These are phyloP conservation scores for Didymella segeticola DNA, from an alignment of 2,329 filamentous ascomycete genomes.

Conservation along the genomic window DNA sequence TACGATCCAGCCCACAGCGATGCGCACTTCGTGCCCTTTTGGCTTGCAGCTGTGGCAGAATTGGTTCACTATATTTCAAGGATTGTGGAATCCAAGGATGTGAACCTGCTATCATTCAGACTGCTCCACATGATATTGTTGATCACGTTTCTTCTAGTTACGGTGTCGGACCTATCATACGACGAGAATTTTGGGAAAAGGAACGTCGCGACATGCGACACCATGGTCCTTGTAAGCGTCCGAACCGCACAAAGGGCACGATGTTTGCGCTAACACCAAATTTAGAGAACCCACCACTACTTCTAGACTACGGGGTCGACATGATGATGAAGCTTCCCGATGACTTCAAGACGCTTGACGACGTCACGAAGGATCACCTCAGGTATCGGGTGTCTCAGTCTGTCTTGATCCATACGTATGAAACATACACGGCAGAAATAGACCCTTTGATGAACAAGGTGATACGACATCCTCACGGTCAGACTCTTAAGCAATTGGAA, in stretches of 20 bases:
- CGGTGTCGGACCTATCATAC: constrained; percentile 33
- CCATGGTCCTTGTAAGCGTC: constrained; percentile 33
- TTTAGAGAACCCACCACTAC: constrained; percentile 34
- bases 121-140: constrained; percentile 17
- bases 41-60: constrained; percentile 26
- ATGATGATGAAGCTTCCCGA: constrained; percentile 37
- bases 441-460: constrained; percentile 36
- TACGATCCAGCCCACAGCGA: constrained; percentile 27
- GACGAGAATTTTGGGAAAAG: constrained; percentile 34
- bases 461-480: constrained; percentile 31
- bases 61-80: constrained; percentile 33
- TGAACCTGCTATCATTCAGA: constrained; percentile 32
- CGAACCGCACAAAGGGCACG: background rate
- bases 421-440: constrained; percentile 29
- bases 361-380: constrained; percentile 27
- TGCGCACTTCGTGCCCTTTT: constrained; percentile 18
- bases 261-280: constrained; percentile 10
- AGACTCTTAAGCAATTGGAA: constrained; percentile 38
- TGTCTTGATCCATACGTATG: constrained; percentile 31
- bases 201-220: constrained; percentile 31
- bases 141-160: constrained; percentile 21
- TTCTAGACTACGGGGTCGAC: constrained; percentile 35
- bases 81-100: constrained; percentile 38
- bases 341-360: constrained; percentile 33
- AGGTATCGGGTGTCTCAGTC: constrained; percentile 37